These are phyloP conservation scores for Aspergillus udagawae DNA, from an alignment of 2,329 filamentous ascomycete genomes.

Conservation along the genomic window DNA sequence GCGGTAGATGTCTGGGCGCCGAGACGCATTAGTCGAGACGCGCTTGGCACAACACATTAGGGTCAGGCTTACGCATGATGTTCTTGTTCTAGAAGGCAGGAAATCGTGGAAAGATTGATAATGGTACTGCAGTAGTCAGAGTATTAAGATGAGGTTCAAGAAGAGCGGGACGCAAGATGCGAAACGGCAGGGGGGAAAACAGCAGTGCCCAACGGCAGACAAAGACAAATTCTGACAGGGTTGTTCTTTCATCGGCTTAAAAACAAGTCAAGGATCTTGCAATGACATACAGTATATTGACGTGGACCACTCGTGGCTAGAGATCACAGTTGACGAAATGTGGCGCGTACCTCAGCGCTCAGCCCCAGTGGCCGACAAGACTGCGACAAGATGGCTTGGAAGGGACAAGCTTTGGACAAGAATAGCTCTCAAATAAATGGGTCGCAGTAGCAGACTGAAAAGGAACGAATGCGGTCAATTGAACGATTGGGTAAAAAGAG, in stretches of 20 bases:
- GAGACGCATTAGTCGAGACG: not conserved
- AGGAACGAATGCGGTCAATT: not conserved
- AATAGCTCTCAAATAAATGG: not conserved
- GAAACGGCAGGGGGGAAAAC: not conserved
- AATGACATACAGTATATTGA: not conserved
- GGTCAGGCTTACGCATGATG: constrained; percentile 4
- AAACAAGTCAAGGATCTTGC: not conserved
- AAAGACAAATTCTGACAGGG: not conserved
- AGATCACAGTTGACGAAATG: constrained; percentile 4
- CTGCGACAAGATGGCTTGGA: not conserved
- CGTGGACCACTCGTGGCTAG: not conserved
- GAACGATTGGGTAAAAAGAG: not conserved
- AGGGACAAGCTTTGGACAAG: not conserved
- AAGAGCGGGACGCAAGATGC: not conserved
- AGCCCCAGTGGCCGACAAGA: not conserved
- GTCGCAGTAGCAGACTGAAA: not conserved
- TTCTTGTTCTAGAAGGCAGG: not conserved
- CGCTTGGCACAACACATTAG: not conserved
- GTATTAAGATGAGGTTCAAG: not conserved
- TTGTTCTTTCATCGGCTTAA: not conserved
- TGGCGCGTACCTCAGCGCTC: not conserved
- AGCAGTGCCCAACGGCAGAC: not conserved
- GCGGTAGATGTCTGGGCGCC: constrained; percentile 35
- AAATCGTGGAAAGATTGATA: not conserved
- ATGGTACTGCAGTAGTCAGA: not conserved